phyloP scores from a whole-genome alignment of 768 basidiomycete species.

The Tulasnella sp. region DNA sequence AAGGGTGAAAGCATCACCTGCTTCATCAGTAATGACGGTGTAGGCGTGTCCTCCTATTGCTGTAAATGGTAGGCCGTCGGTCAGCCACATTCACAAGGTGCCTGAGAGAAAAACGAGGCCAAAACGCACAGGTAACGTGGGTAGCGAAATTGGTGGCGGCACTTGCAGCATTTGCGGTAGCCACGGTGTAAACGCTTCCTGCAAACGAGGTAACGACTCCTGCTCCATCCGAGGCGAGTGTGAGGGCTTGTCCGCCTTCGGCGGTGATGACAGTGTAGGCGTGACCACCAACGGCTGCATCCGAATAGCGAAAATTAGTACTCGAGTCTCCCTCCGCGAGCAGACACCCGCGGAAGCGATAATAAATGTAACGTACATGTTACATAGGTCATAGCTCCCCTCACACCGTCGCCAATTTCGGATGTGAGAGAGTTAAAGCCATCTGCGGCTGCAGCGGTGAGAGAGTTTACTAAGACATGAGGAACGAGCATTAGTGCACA shows the following conservation, averaged over 20 bases:
- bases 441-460: not conserved
- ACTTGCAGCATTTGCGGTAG: constrained; percentile 30
- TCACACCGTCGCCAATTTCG: not conserved
- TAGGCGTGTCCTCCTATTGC: not conserved
- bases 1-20: constrained; percentile 20
- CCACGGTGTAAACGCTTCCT: constrained; percentile 52
- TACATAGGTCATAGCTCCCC: constrained; percentile 35
- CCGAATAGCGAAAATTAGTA: not conserved
- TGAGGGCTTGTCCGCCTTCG: constrained; percentile 55
- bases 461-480: not conserved
- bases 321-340: not conserved
- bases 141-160: constrained; percentile 16
- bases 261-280: constrained; percentile 55
- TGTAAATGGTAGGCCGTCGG: not conserved
- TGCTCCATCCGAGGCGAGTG: constrained; percentile 47
- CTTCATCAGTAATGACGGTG: constrained; percentile 22
- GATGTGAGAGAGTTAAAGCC: constrained; percentile 27
- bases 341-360: too few species aligned
- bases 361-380: constrained; percentile 29
- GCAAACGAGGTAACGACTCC: constrained; percentile 46
- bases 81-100: not conserved
- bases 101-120: not conserved
- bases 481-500: not conserved
- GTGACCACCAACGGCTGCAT: constrained; percentile 50
- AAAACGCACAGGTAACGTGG: not conserved